These are phyloP conservation scores for Ganoderma lucidum DNA, from an alignment of 1,284 basidiomycete species.

Conservation along the genomic window DNA sequence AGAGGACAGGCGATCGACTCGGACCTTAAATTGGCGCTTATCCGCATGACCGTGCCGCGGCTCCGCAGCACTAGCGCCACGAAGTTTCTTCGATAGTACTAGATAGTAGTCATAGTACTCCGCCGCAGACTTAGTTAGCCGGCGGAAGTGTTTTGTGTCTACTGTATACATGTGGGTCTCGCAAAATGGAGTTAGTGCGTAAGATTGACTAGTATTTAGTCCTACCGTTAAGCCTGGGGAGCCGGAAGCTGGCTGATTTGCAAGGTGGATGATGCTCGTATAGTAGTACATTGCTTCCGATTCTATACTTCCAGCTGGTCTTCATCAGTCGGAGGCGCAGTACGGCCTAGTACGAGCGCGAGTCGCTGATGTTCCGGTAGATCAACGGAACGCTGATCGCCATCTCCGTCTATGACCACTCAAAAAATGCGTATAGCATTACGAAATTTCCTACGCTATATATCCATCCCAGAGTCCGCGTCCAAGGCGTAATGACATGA, in stretches of 20 bases:
- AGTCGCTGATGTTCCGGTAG: neutral
- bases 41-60: neutral
- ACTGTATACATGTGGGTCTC: too few species aligned
- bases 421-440: neutral
- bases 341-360: neutral
- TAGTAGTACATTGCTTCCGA: too few species aligned
- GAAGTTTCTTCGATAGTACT: neutral
- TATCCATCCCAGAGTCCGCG: neutral
- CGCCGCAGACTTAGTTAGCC: too few species aligned
- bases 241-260: too few species aligned
- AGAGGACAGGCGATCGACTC: neutral
- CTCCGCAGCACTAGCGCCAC: neutral
- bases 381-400: neutral
- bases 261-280: too few species aligned
- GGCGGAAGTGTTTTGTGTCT: too few species aligned
- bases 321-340: neutral
- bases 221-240: too few species aligned
- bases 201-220: too few species aligned
- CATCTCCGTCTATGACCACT: neutral
- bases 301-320: too few species aligned
- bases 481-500: neutral
- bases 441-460: neutral
- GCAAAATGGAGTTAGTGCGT: too few species aligned
- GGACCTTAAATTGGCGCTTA: neutral
- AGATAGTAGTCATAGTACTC: too few species aligned